Base-by-base conservation (phyloP, 139 green algal species). In the Chlamydomonas sp. region DNA sequence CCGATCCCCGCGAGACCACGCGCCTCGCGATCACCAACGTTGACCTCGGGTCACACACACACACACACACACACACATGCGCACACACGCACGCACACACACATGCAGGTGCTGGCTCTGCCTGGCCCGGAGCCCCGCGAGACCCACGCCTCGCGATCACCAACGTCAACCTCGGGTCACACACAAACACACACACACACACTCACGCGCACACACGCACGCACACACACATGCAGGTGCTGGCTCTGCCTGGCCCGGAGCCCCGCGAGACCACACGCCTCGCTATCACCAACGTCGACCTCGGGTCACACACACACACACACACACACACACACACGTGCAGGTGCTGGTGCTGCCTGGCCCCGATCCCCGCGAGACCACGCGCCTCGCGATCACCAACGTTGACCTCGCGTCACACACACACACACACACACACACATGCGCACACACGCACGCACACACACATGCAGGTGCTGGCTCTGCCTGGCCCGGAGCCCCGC, bases 111-210 rank as follows among this genome's bases (percentile, higher is more conserved):
- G 22, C 28, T 39, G 5, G 35, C 69, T 1, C 70, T 75, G 31
- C 70, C 70, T 6, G 76, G 47, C 1, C 77, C 79, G 31, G 75
- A 84, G 28, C 70, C 87, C 26, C 89, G 71, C 1, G 29, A 69
- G 2, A 95, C 87, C 20, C 88, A 1, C 75, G 88, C 0, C 83
- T 93, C n/a, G n/a, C n/a, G n/a, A n/a, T n/a, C n/a, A n/a, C n/a
- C n/a, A n/a, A n/a, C n/a, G n/a, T n/a, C n/a, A n/a, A n/a, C n/a
- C n/a, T n/a, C n/a, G n/a, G n/a, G n/a, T n/a, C n/a, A n/a, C n/a
- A 57, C 16, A 54, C n/a, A n/a, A n/a, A n/a, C n/a, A n/a, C 13
- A 13, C 73, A 70, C n/a, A n/a, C n/a, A n/a, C 38, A 73, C 59
- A 48, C 48, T 59, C n/a, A n/a, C n/a, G n/a, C n/a, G n/a, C n/a